Evolutionary conservation across 192 early-diverging fungal species (phyloP).

Genomic region (Rhizoclosmatium sp.): DNA sequence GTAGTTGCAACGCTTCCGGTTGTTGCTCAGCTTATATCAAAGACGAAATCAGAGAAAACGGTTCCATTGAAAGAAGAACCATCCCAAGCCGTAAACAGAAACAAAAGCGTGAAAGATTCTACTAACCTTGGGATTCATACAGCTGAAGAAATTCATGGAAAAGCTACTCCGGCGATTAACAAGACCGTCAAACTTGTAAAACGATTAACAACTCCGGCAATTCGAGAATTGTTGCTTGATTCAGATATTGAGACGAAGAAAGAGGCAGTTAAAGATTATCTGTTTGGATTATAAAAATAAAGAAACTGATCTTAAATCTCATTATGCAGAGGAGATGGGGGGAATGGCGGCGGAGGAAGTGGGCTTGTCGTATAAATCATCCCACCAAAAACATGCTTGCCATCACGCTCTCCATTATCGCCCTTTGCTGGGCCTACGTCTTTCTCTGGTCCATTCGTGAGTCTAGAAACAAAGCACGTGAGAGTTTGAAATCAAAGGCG

Average conservation of each 20-base stretch:
- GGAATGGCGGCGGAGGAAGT: too few relatives aligned
- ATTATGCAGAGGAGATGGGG: background rate
- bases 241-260: constrained; percentile 7
- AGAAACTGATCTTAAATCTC: constrained; percentile 6
- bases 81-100: background rate
- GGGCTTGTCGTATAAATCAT: background rate
- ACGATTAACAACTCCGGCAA: constrained; percentile 14
- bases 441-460: background rate
- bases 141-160: background rate
- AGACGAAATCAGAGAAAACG: background rate
- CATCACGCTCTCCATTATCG: background rate
- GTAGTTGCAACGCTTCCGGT: background rate
- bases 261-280: constrained; percentile 18
- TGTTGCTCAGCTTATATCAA: background rate
- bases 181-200: background rate
- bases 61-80: background rate
- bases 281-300: constrained; percentile 20
- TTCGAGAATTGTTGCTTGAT: constrained; percentile 12
- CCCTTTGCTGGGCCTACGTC: background rate
- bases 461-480: background rate
- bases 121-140: background rate
- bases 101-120: background rate
- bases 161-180: background rate
- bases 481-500: background rate
- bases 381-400: background rate